Conservation (phyloP, 179 eudicot genomes). For the Beta lomatogona region DNA sequence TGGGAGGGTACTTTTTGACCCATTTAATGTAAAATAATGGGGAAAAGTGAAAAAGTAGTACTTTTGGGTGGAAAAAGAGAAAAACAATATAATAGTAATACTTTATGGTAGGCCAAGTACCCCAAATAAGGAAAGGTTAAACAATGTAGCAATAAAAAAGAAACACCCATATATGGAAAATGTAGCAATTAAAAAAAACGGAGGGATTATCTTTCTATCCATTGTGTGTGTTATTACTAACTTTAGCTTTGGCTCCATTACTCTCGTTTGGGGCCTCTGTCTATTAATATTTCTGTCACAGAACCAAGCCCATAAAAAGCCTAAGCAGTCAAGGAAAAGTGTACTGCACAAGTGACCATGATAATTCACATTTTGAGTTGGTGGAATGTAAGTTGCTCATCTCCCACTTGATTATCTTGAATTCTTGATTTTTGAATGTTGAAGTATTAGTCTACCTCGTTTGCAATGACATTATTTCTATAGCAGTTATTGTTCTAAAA, state of each 20-base stretch:
- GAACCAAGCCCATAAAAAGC: slow-evolving; percentile 65
- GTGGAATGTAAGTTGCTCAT: slow-evolving; percentile 4
- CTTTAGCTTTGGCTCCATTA: not conserved
- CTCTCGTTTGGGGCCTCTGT: not conserved
- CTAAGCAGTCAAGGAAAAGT: slow-evolving; percentile 62
- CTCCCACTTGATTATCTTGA: not conserved
- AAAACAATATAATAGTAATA: too few relatives aligned
- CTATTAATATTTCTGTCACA: slow-evolving; percentile 30
- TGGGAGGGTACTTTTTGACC: too few relatives aligned
- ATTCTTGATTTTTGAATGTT: not conserved
- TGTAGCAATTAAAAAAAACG: too few relatives aligned
- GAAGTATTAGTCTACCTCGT: not conserved
- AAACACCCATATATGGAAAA: too few relatives aligned
- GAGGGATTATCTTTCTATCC: not conserved
- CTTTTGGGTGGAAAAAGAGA: too few relatives aligned
- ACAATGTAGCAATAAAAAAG: too few relatives aligned
- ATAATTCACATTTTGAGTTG: not conserved
- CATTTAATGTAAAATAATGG: too few relatives aligned
- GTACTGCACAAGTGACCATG: slow-evolving; percentile 72
- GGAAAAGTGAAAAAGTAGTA: too few relatives aligned
- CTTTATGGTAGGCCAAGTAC: too few relatives aligned
- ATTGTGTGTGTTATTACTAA: not conserved
- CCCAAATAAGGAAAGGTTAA: too few relatives aligned
- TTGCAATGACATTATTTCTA: not conserved
- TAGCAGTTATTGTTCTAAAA: not conserved